Conservation (phyloP, 2,329 filamentous ascomycete genomes). For the Celoporthe dispersa region DNA sequence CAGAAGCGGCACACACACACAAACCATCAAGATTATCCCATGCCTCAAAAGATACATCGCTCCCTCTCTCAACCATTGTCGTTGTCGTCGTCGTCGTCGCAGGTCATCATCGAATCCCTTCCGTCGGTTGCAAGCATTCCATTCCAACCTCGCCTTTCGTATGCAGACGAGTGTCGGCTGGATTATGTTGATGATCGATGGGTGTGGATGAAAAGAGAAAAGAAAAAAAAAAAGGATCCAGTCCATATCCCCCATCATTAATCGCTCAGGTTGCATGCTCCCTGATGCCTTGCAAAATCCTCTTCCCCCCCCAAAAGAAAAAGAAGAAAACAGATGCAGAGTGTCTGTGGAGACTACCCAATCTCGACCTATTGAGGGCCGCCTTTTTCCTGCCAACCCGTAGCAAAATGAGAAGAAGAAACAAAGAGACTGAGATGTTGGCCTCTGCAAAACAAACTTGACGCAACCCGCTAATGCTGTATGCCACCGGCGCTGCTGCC, state of each 20-base stretch:
- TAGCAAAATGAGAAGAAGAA: conserved; percentile 20
- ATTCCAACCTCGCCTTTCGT: background rate
- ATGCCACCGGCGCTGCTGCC: conserved; percentile 12
- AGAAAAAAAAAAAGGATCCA: conserved; percentile 19
- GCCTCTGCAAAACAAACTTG: background rate
- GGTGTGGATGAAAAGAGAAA: background rate
- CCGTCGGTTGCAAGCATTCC: conserved; percentile 13
- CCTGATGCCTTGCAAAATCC: background rate
- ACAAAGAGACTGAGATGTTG: background rate
- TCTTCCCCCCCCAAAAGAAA: background rate
- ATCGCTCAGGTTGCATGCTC: background rate
- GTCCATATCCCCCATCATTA: conserved; percentile 21
- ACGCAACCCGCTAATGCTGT: conserved; percentile 14
- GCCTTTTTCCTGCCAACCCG: conserved; percentile 22
- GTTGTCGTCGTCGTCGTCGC: conserved; percentile 7
- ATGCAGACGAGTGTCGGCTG: conserved; percentile 1
- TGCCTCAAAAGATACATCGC: background rate
- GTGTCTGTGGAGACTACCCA: conserved; percentile 14
- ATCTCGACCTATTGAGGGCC: conserved; percentile 1
- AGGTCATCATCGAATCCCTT: conserved; percentile 14
- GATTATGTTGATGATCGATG: background rate
- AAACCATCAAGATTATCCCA: conserved; percentile 15
- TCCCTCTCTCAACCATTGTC: no score
- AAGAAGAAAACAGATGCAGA: background rate
- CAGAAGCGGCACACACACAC: conserved; percentile 9